These are phyloP conservation scores for Populus alba DNA, from an alignment of 345 rosid genomes.

Conservation along the genomic window DNA sequence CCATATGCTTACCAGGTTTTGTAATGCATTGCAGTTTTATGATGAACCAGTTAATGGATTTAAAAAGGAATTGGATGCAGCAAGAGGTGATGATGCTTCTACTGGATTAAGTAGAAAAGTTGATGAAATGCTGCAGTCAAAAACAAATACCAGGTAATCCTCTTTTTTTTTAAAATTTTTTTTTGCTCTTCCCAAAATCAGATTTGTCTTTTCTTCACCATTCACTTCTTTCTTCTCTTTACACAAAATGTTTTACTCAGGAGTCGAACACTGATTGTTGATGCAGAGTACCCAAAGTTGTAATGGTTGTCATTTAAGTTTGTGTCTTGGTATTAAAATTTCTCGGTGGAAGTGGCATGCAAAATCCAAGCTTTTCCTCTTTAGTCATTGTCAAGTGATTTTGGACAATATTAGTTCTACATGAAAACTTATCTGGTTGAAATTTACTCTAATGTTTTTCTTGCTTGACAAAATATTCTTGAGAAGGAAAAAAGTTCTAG, in stretches of 20 bases:
- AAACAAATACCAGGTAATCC: conserved; percentile 40
- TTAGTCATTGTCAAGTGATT: not conserved
- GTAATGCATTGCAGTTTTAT: conserved; percentile 49
- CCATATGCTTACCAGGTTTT: conserved; percentile 19
- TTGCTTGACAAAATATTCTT: not conserved
- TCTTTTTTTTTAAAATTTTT: conserved; percentile 9
- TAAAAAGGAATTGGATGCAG: conserved; percentile 25
- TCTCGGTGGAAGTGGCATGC: not conserved
- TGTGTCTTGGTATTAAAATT: not conserved
- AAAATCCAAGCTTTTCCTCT: not conserved
- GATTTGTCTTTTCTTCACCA: not conserved
- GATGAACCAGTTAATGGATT: conserved; percentile 56
- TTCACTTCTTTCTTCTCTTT: not conserved
- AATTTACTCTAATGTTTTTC: not conserved
- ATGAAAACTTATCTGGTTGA: too few relatives aligned
- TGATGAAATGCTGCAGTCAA: conserved; percentile 12
- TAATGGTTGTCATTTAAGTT: not conserved
- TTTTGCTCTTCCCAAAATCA: not conserved
- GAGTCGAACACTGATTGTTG: not conserved
- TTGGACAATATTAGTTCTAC: not conserved
- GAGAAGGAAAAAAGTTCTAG: not conserved
- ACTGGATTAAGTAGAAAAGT: conserved; percentile 17
- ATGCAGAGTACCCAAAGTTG: not conserved
- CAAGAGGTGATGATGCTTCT: conserved; percentile 18
- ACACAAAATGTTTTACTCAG: not conserved